Percentiles rank a stretch among this genome's conserved stretches.
phyloP scores from a whole-genome alignment of 768 basidiomycete genomes.

The Dentipellis fragilis region DNA sequence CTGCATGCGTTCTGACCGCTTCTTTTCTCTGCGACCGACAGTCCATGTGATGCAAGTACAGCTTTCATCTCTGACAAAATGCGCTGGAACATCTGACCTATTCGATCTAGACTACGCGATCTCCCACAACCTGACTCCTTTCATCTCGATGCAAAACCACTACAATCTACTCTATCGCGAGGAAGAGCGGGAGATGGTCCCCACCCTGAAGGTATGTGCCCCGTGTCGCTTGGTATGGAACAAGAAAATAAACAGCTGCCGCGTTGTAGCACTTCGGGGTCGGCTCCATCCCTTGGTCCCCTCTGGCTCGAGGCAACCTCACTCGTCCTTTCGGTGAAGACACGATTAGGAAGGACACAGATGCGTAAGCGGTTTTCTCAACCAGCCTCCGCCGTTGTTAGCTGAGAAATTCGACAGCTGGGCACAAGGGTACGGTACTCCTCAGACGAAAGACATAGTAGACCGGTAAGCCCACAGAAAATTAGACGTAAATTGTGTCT shows the following conservation, averaged over 20 bases:
- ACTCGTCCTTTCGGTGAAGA: neutral
- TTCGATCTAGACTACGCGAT: slow-evolving; percentile 24
- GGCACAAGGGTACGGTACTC: neutral
- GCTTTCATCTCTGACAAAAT: too few relatives aligned
- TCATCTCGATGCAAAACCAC: slow-evolving; percentile 33
- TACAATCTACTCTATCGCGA: slow-evolving; percentile 28
- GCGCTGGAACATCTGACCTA: too few relatives aligned
- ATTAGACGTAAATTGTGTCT: neutral
- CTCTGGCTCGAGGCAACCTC: slow-evolving; percentile 2
- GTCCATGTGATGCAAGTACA: slow-evolving; percentile 4
- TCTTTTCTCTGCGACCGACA: neutral
- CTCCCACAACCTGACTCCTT: slow-evolving; percentile 19
- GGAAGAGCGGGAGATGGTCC: slow-evolving; percentile 26
- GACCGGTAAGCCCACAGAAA: neutral
- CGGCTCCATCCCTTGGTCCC: slow-evolving; percentile 3
- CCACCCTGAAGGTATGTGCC: slow-evolving; percentile 10
- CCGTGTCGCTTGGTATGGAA: neutral
- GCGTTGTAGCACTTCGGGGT: neutral
- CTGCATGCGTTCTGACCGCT: neutral
- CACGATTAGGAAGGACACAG: neutral
- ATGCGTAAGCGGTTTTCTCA: neutral
- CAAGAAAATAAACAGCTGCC: neutral
- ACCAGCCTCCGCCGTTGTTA: neutral
- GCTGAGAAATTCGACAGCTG: neutral
- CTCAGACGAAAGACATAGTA: neutral